Evolutionary conservation across 1,284 basidiomycete species (phyloP), one percentile per base, ranked within the genome.

Genomic region (Marasmius oreades): DNA sequence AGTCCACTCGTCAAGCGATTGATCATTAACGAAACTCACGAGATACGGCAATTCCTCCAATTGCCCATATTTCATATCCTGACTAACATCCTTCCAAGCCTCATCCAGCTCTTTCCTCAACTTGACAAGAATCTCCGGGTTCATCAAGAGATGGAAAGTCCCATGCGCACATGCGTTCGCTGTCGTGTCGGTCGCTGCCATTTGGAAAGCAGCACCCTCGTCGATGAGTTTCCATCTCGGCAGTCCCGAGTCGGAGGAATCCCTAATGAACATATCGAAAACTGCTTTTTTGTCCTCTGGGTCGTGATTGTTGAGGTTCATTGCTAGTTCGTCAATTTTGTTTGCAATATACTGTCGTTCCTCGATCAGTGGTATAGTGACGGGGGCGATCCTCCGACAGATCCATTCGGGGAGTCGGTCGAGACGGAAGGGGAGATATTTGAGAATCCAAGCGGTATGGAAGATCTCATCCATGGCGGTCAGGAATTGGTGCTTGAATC

Each of bases 371-470:
- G 47, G 47, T 12, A 5, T 16, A n/a, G 31, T 33, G 28, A 26
- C 26, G 5, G 26, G 47, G 2, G 24, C 28, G 5, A 50, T 33
- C 20, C 12, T 28, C 16, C 47, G 24, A 20, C 24, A n/a, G 14
- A 50, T 26, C n/a, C 47, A 18, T 4, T 26, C 26, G 4, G 47
- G 47, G 14, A 50, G 18, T 28, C 31, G 18, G 24, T 31, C 47
- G 23, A 33, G 28, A 5, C 10, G 23, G 22, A 45, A 20, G 31
- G 42, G 42, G 26, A 53, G 20, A n/a, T 53, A 28, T 33, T 45
- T 53, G 24, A 44, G 39, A 7, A n/a, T 18, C 52, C 70, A 43
- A 72, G 76, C 37, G 73, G 72, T 31, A 73, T 73, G 7, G 71
- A 72, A 33, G 70, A 61, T 28, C 69, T 66, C 42, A 43, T 51